Evolutionary conservation across 345 rosid species (phyloP).

Genomic region (Heritiera fomes): DNA sequence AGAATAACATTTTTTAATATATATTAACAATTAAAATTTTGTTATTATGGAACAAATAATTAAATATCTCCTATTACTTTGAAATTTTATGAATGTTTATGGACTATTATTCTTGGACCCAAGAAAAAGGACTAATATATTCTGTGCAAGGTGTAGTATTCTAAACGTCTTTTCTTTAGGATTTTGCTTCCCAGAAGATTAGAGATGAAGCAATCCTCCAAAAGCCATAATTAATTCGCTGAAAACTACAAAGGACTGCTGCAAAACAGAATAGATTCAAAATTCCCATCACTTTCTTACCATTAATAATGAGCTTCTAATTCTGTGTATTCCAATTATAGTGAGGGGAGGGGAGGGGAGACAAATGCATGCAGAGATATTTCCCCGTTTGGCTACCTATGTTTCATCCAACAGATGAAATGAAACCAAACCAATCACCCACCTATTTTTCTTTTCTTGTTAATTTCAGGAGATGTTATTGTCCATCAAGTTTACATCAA

Average conservation of each 20-base stretch:
- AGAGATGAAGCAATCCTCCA: neutral
- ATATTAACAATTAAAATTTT: no score
- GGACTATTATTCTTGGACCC: neutral
- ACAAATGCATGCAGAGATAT: neutral
- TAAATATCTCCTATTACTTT: no score
- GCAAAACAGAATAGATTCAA: slow-evolving; percentile 37
- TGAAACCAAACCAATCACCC: neutral
- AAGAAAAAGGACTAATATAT: neutral
- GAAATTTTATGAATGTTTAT: no score
- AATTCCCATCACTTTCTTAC: slow-evolving; percentile 24
- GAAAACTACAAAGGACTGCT: neutral
- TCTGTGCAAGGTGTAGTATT: slow-evolving; percentile 7
- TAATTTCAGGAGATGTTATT: neutral
- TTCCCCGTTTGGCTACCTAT: neutral
- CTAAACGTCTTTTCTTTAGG: neutral
- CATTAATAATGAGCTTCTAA: slow-evolving; percentile 12
- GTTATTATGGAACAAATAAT: no score
- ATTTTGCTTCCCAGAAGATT: slow-evolving; percentile 7
- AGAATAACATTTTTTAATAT: no score
- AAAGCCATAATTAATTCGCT: no score
- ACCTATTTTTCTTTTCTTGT: neutral
- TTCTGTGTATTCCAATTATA: neutral
- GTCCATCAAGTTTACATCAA: neutral
- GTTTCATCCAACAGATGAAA: neutral
- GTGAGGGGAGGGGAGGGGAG: neutral